phyloP scores from a whole-genome alignment of 768 basidiomycete genomes.

The Cytidiella melzeri region DNA sequence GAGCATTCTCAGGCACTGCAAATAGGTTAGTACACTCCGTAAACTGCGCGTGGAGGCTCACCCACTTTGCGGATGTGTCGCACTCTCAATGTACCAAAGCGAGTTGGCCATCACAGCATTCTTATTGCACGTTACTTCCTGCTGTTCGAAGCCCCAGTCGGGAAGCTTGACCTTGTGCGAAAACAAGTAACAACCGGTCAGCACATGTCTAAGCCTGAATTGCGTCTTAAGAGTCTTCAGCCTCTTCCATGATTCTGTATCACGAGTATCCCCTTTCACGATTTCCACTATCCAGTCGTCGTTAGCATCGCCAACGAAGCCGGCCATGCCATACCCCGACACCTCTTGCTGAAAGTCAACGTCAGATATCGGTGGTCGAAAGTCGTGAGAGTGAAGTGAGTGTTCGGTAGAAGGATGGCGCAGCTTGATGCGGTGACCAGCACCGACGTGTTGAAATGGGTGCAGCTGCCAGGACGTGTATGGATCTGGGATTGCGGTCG shows the following conservation, averaged over 20 bases:
- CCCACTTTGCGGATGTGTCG: conserved; percentile 66
- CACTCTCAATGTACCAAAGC: conserved; percentile 91
- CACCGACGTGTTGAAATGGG: conserved; percentile 57
- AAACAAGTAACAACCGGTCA: conserved; percentile 95
- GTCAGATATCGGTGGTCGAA: conserved; percentile 91
- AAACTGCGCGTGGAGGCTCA: conserved; percentile 11
- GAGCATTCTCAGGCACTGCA: too few species aligned
- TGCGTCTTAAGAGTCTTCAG: conserved; percentile 74
- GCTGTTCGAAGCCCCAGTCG: conserved; percentile 97
- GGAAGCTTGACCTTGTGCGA: conserved; percentile 97
- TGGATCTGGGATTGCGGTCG: conserved; percentile 40
- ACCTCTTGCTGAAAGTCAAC: conserved; percentile 99
- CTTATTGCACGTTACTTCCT: conserved; percentile 99
- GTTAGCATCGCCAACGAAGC: conserved; percentile 83
- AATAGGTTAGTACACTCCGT: background rate
- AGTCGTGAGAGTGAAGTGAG: conserved; percentile 90
- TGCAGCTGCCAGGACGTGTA: conserved; percentile 42
- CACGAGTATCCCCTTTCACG: conserved; percentile 55
- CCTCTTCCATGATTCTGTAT: conserved; percentile 61
- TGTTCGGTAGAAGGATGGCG: conserved; percentile 78
- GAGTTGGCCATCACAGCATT: conserved; percentile 88
- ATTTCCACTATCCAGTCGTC: conserved; percentile 94
- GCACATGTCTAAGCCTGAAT: conserved; percentile 76
- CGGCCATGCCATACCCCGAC: conserved; percentile 85
- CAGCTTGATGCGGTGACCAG: conserved; percentile 71